Evolutionary conservation across 768 basidiomycete species (phyloP).

Genomic region (Kwoniella shandongensis): DNA sequence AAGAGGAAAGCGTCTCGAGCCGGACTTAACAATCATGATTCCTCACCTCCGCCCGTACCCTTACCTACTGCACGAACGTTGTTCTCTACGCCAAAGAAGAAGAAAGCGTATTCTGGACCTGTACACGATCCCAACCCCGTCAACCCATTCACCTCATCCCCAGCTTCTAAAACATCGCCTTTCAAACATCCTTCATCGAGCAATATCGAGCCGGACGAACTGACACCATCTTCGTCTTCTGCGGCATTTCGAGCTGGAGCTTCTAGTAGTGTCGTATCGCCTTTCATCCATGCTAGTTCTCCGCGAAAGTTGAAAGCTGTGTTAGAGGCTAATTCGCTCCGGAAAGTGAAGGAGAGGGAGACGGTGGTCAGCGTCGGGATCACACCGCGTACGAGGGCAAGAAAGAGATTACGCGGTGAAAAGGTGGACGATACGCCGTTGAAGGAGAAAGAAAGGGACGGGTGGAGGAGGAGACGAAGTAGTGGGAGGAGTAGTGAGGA

Average conservation of each 20-base stretch:
- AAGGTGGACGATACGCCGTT: conserved; percentile 42
- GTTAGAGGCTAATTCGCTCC: conserved; percentile 34
- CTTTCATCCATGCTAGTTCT: conserved; percentile 40
- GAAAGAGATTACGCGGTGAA: conserved; percentile 42
- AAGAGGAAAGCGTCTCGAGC: conserved; percentile 39
- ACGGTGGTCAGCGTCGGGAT: conserved; percentile 10
- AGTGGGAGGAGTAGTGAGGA: conserved; percentile 1
- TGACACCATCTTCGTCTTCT: background rate
- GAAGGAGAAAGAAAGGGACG: conserved; percentile 26
- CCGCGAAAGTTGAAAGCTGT: conserved; percentile 41
- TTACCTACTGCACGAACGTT: conserved; percentile 13
- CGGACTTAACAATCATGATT: conserved; percentile 9
- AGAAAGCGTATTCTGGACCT: conserved; percentile 35
- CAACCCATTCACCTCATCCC: conserved; percentile 34
- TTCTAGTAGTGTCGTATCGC: conserved; percentile 18
- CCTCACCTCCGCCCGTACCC: conserved; percentile 10
- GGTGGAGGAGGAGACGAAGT: conserved; percentile 10
- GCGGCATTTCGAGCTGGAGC: conserved; percentile 4
- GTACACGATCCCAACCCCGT: conserved; percentile 43
- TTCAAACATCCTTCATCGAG: conserved; percentile 4
- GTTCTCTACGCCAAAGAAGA: conserved; percentile 34
- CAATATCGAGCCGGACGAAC: background rate
- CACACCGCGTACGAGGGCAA: conserved; percentile 42
- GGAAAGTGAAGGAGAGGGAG: conserved; percentile 28
- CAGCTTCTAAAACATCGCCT: conserved; percentile 3